Conservation (phyloP, 129 eudicot species). For the Flaveria trinervia region DNA sequence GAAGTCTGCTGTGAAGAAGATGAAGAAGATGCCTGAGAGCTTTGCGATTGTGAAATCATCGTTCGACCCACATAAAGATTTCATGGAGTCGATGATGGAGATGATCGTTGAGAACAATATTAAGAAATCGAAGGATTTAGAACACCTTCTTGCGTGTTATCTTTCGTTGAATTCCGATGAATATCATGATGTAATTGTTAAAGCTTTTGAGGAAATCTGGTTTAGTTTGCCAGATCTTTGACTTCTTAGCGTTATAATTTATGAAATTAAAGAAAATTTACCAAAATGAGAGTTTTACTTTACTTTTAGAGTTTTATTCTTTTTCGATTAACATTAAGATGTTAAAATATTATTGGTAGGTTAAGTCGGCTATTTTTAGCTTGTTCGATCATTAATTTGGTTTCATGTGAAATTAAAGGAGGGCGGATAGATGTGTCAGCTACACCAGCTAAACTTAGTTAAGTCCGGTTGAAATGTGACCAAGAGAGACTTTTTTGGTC, state of each 20-base stretch:
- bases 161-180: slow-evolving; percentile 66
- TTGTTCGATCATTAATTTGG: too few relatives aligned
- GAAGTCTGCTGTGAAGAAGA: slow-evolving; percentile 8
- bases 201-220: slow-evolving; percentile 78
- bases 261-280: too few relatives aligned
- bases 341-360: too few relatives aligned
- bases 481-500: too few relatives aligned
- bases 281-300: too few relatives aligned
- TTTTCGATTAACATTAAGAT: too few relatives aligned
- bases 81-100: slow-evolving; percentile 71
- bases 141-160: slow-evolving; percentile 67
- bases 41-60: slow-evolving; percentile 69
- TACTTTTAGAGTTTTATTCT: too few relatives aligned
- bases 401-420: too few relatives aligned
- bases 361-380: too few relatives aligned
- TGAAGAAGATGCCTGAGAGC: slow-evolving; percentile 41
- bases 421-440: too few relatives aligned
- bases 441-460: too few relatives aligned
- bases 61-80: slow-evolving; percentile 59
- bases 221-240: slow-evolving; percentile 41
- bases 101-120: slow-evolving; percentile 67
- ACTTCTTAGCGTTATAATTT: slow-evolving; percentile 1
- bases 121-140: slow-evolving; percentile 52
- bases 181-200: slow-evolving; percentile 67
- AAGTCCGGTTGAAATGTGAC: too few relatives aligned